Evolutionary conservation across 2,329 filamentous ascomycete species (phyloP).

Genomic region (Thelonectria discophora): DNA sequence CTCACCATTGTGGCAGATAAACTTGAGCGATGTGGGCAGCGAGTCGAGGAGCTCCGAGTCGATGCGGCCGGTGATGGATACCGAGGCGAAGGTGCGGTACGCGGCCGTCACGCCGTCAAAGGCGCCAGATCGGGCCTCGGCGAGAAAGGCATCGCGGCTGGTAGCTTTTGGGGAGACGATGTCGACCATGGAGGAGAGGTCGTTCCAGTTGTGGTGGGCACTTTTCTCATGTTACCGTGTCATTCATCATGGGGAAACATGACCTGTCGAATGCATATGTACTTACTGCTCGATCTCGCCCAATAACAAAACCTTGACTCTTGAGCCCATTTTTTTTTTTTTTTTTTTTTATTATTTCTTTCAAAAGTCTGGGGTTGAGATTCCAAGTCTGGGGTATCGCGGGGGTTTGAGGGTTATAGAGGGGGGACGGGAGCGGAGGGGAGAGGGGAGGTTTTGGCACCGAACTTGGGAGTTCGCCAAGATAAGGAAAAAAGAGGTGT

Average conservation of each 20-base stretch:
- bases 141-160: slow-evolving; percentile 72
- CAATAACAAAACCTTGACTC: slow-evolving; percentile 51
- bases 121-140: slow-evolving; percentile 70
- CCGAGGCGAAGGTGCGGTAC: slow-evolving; percentile 76
- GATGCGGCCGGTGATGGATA: slow-evolving; percentile 71
- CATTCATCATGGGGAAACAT: no score
- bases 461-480: not conserved
- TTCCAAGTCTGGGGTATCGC: slow-evolving; percentile 5
- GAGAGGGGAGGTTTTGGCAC: not conserved
- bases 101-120: slow-evolving; percentile 72
- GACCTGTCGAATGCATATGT: no score
- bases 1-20: slow-evolving; percentile 69
- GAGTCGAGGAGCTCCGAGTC: slow-evolving; percentile 74
- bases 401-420: slow-evolving; percentile 6
- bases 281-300: slow-evolving; percentile 53
- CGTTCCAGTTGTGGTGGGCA: slow-evolving; percentile 71
- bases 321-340: slow-evolving; percentile 41
- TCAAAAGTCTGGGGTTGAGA: not conserved
- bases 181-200: slow-evolving; percentile 70
- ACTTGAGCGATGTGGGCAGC: slow-evolving; percentile 63
- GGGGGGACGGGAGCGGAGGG: no score
- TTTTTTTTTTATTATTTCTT: no score
- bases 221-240: slow-evolving; percentile 38
- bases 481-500: not conserved
- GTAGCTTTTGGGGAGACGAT: slow-evolving; percentile 69